phyloP scores from a whole-genome alignment of 345 rosid species.

The Murraya koenigii region DNA sequence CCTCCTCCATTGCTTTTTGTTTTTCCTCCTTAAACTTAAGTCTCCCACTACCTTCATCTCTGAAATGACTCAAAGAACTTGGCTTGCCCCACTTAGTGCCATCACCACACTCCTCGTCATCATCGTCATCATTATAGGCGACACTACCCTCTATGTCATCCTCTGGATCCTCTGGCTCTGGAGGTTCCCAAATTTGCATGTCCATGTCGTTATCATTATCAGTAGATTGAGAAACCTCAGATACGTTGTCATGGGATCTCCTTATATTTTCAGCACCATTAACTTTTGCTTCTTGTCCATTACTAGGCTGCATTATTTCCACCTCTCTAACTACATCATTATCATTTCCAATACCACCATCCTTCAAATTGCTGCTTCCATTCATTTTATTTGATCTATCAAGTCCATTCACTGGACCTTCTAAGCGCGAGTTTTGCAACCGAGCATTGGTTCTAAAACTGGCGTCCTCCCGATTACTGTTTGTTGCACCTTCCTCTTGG shows the following conservation, averaged over 20 bases:
- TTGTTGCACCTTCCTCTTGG: conserved; percentile 46
- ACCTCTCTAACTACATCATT: conserved; percentile 38
- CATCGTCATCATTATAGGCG: conserved; percentile 61
- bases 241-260: conserved; percentile 27
- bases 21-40: conserved; percentile 54
- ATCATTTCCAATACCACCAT: conserved; percentile 12
- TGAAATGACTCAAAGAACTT: conserved; percentile 43
- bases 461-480: conserved; percentile 33
- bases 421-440: conserved; percentile 25
- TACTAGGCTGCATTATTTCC: conserved; percentile 33
- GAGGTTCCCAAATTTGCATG: conserved; percentile 71
- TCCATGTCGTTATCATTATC: conserved; percentile 33
- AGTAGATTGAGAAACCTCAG: conserved; percentile 24
- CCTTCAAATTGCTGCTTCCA: conserved; percentile 24
- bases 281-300: conserved; percentile 30
- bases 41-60: conserved; percentile 41
- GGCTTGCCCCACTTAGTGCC: conserved; percentile 63
- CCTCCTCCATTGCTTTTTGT: conserved; percentile 53
- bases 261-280: conserved; percentile 20
- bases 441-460: conserved; percentile 27
- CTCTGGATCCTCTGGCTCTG: conserved; percentile 69
- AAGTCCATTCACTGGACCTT: conserved; percentile 27
- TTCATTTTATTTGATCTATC: conserved; percentile 32
- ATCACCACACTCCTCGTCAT: conserved; percentile 75
- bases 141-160: conserved; percentile 55